phyloP scores from a whole-genome alignment of 2,329 filamentous ascomycete species.

The Cryphonectria nitschkei region DNA sequence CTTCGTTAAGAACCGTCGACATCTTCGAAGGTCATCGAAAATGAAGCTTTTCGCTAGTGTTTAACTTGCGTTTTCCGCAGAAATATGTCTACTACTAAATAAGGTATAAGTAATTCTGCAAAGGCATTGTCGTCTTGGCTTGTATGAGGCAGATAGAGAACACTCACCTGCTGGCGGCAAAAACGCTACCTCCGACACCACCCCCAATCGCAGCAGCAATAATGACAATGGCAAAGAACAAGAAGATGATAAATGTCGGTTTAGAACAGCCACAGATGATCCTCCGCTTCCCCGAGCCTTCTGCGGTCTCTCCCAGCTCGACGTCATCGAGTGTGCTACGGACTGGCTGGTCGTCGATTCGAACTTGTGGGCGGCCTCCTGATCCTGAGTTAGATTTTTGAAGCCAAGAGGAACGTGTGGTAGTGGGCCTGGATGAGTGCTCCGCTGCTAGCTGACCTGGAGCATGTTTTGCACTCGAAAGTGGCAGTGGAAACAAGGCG shows the following conservation, averaged over 20 bases:
- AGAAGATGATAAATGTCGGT: constrained; percentile 17
- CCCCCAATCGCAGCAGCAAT: constrained; percentile 21
- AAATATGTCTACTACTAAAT: neutral
- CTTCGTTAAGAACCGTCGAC: neutral
- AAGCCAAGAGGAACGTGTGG: constrained; percentile 7
- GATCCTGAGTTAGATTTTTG: constrained; percentile 1
- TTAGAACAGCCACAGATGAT: constrained; percentile 20
- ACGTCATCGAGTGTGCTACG: constrained; percentile 8
- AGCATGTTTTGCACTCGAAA: neutral
- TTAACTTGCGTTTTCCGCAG: neutral
- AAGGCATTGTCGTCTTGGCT: neutral
- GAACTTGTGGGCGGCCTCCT: neutral
- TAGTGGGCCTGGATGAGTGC: neutral
- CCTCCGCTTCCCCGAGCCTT: neutral
- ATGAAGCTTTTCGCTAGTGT: neutral
- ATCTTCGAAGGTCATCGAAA: neutral
- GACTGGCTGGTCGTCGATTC: neutral
- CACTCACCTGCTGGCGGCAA: constrained; percentile 12
- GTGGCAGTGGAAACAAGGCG: neutral
- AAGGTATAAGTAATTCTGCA: neutral
- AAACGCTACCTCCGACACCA: constrained; percentile 19
- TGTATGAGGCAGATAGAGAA: neutral
- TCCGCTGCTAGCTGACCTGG: neutral
- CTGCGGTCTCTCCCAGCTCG: neutral
- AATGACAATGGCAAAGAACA: constrained; percentile 23